Base-by-base conservation (phyloP, 176 grass and related monocot genomes). In the Eleusine indica region DNA sequence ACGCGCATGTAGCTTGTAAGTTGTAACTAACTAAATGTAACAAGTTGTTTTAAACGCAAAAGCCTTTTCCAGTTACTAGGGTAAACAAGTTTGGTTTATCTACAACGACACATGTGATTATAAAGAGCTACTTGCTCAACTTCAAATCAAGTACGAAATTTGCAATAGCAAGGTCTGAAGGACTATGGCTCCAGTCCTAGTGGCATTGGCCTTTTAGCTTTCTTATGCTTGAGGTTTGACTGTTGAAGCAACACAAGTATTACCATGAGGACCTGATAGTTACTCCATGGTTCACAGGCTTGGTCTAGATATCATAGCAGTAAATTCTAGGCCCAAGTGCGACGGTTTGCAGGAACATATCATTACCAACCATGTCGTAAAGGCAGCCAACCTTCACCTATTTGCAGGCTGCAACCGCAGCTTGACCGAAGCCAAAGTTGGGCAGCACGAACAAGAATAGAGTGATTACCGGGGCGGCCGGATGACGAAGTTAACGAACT, bases 401-500 rank as follows among this genome's bases (percentile, higher is more conserved):
- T 32, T 75, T 39, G 70, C 44, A 4, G 70, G 14, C 52, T 16
- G 76, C 44, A 6, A 41, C 11, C 48, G 53, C 41, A 66, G 73
- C 52, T 58, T 3, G 70, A 57, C 68, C 0, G 22, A 58, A 44
- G 5, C 17, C 9, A 39, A 66, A 74, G 32, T 56, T 52, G 42
- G 40, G 56, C 48, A 6, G 11, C 74, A 39, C 39, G 30, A 65
- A 25, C 15, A 42, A 67, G 22, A 22, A 2, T 38, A 70, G 71
- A 30, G 49, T 46, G 72, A 71, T 75, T 90, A 99, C 97, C 97
- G 94, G 38, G 97, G 97, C 78, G 97, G 97, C 25, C 97, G 93
- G 82, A 99, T 99, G 66, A 99, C 91, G 73, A 99, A 99, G 77
- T 94, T 99, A 80, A 99, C 91, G 81, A 99, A 99, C 75, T 99